Conservation (phyloP, 345 rosid genomes). For the Brassica napus region DNA sequence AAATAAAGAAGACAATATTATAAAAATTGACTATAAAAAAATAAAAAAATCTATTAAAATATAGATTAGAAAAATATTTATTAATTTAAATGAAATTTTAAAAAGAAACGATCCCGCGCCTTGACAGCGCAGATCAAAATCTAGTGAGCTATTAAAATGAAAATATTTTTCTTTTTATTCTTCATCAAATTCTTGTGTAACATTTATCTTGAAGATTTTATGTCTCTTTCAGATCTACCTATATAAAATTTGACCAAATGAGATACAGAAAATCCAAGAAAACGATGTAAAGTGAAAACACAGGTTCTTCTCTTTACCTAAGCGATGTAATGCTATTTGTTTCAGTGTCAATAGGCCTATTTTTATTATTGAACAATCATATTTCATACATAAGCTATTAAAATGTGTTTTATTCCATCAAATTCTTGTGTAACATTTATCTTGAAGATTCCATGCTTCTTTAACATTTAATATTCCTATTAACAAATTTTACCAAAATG, state of each 20-base stretch:
- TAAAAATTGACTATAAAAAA: too few relatives aligned
- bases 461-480: slow-evolving; percentile 26
- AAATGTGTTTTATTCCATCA: not conserved
- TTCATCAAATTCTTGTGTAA: slow-evolving; percentile 5
- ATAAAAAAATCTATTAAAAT: too few relatives aligned
- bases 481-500: not conserved
- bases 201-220: slow-evolving; percentile 11
- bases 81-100: too few relatives aligned
- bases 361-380: not conserved
- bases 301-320: not conserved
- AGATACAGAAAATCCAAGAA: not conserved
- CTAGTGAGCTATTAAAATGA: not conserved
- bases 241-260: not conserved
- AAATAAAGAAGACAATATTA: too few relatives aligned
- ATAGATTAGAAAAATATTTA: too few relatives aligned
- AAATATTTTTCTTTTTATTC: not conserved
- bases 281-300: not conserved
- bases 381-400: not conserved
- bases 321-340: not conserved
- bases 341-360: not conserved
- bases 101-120: too few relatives aligned
- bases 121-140: too few relatives aligned
- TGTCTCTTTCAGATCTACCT: not conserved
- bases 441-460: slow-evolving; percentile 19
- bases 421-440: slow-evolving; percentile 5